Evolutionary conservation across 2,329 filamentous ascomycete species (phyloP).

Genomic region (Talaromyces funiculosus): DNA sequence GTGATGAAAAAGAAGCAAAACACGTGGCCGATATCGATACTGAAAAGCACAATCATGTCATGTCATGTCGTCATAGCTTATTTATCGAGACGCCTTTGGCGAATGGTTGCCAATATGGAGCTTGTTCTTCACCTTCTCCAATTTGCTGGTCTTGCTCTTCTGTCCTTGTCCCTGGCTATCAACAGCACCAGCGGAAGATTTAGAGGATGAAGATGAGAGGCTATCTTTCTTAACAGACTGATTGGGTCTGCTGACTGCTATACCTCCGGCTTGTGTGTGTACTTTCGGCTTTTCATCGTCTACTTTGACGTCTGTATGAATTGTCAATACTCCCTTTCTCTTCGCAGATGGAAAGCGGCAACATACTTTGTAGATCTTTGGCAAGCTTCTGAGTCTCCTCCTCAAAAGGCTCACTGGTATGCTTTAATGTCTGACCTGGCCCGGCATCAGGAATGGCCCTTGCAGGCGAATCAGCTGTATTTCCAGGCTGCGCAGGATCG

Average conservation of each 20-base stretch:
- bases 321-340: background rate
- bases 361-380: slow-evolving; percentile 4
- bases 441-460: slow-evolving; percentile 5
- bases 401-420: slow-evolving; percentile 9
- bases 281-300: background rate
- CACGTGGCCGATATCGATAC: background rate
- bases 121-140: slow-evolving; percentile 29
- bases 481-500: slow-evolving; percentile 9
- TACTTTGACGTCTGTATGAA: background rate
- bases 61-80: background rate
- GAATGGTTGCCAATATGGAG: slow-evolving; percentile 26
- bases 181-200: background rate
- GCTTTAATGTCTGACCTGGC: slow-evolving; percentile 4
- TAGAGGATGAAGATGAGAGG: slow-evolving; percentile 8
- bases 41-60: background rate
- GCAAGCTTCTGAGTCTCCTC: slow-evolving; percentile 11
- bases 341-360: background rate
- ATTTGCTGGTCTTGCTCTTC: slow-evolving; percentile 8
- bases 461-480: slow-evolving; percentile 5
- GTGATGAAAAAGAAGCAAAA: too few species aligned
- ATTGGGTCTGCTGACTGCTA: background rate
- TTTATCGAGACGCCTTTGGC: slow-evolving; percentile 1
- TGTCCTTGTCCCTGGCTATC: background rate
- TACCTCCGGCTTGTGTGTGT: background rate
- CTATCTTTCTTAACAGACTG: background rate